Percentiles rank a stretch among this genome's conserved stretches.
Conservation (phyloP, 192 early-diverging fungal genomes). For the Funneliformis mosseae region DNA sequence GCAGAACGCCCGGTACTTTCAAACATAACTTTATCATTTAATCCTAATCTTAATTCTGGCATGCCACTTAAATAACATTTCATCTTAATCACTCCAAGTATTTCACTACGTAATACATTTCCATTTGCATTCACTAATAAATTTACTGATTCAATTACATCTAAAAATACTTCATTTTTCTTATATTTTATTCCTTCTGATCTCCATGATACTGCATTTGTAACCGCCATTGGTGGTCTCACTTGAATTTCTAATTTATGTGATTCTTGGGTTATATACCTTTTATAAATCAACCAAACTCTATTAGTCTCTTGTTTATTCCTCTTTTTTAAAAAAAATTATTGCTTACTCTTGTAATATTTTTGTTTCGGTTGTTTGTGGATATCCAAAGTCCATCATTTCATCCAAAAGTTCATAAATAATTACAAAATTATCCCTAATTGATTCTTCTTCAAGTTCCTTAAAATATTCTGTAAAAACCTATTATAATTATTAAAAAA, state of each 20-base stretch:
- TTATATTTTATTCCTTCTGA: conserved; percentile 92
- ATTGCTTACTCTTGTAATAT: conserved; percentile 71
- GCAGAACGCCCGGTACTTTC: conserved; percentile 79
- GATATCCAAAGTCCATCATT: conserved; percentile 93
- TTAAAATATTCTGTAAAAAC: conserved; percentile 95
- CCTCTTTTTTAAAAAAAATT: neutral
- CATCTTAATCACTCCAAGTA: conserved; percentile 84
- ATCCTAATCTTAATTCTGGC: conserved; percentile 81
- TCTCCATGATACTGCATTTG: conserved; percentile 92
- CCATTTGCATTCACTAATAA: conserved; percentile 76
- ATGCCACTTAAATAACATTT: conserved; percentile 83
- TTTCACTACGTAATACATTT: conserved; percentile 64
- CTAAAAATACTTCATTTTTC: conserved; percentile 98
- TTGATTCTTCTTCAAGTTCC: conserved; percentile 86
- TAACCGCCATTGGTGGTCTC: conserved; percentile 90
- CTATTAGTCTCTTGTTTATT: neutral
- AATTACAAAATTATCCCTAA: conserved; percentile 90
- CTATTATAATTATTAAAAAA: too few relatives aligned
- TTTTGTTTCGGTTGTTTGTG: conserved; percentile 88
- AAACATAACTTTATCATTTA: conserved; percentile 93
- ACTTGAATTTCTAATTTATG: conserved; percentile 91
- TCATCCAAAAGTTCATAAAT: conserved; percentile 90
- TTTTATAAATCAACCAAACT: conserved; percentile 3
- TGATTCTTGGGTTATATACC: conserved; percentile 97
- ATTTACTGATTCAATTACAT: conserved; percentile 98